These are phyloP conservation scores for Pleodorina starrii DNA, from an alignment of 139 green algal species.

Conservation along the genomic window DNA sequence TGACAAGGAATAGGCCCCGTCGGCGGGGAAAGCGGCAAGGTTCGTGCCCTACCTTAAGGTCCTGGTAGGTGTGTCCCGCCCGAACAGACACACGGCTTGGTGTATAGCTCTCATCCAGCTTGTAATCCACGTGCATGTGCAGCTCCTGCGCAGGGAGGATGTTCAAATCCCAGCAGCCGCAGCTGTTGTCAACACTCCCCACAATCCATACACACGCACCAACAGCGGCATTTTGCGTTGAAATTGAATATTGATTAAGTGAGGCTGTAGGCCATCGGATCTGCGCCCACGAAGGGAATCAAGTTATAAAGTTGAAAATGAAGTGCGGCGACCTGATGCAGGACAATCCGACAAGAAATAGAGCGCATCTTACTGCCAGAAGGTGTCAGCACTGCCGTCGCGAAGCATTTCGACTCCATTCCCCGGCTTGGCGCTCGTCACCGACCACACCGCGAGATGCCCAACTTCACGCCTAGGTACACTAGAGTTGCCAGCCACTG, in stretches of 20 bases:
- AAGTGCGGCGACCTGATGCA: too few species aligned
- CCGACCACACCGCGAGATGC: conserved; percentile 90
- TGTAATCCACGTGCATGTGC: conserved; percentile 93
- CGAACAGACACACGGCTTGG: conserved; percentile 89
- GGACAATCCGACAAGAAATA: too few species aligned
- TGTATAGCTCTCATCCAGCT: conserved; percentile 97
- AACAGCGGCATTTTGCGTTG: conserved; percentile 80
- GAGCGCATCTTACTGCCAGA: conserved; percentile 97
- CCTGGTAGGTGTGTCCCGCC: conserved; percentile 83
- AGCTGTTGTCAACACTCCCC: too few species aligned
- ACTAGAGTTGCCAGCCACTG: not conserved
- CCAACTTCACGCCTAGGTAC: conserved; percentile 80
- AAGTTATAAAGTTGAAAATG: not conserved
- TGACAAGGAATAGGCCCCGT: too few species aligned
- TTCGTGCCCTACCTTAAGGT: conserved; percentile 89
- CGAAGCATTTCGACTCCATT: conserved; percentile 97
- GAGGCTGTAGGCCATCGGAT: conserved; percentile 90
- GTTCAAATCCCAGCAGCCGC: not conserved
- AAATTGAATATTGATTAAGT: conserved; percentile 96
- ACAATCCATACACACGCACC: conserved; percentile 52
- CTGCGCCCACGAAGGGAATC: conserved; percentile 29
- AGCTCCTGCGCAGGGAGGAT: conserved; percentile 72
- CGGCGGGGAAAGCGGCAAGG: too few species aligned
- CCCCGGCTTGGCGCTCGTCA: conserved; percentile 95
- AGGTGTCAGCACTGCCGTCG: conserved; percentile 93